phyloP scores from a whole-genome alignment of 306 rosid genomes.

The Dalbergia cochinchinensis region DNA sequence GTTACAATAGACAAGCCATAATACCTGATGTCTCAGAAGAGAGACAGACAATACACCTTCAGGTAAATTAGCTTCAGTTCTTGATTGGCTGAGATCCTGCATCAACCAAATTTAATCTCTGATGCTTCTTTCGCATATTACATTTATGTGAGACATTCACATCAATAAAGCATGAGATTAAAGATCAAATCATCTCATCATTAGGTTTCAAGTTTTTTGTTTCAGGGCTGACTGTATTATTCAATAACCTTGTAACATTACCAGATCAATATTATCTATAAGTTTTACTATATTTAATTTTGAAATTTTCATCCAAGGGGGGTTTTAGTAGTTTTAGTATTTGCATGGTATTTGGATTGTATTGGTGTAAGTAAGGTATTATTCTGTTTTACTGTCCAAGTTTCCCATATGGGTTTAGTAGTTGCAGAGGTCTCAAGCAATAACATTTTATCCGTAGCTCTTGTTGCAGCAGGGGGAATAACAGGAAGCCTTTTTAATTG shows the following conservation, averaged over 20 bases:
- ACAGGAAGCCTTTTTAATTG: background rate
- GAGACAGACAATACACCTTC: slow-evolving; percentile 85
- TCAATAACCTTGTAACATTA: background rate
- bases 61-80: slow-evolving; percentile 72
- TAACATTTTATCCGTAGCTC: background rate
- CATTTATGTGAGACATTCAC: slow-evolving; percentile 12
- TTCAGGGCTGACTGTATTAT: slow-evolving; percentile 7
- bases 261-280: background rate
- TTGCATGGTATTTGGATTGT: background rate
- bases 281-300: slow-evolving; percentile 19
- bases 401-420: slow-evolving; percentile 35
- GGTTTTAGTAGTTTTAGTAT: slow-evolving; percentile 1
- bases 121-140: slow-evolving; percentile 7
- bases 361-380: background rate
- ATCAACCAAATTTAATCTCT: slow-evolving; percentile 48
- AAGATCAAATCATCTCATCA: slow-evolving; percentile 41
- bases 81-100: slow-evolving; percentile 92
- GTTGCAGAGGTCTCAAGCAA: background rate
- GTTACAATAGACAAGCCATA: slow-evolving; percentile 36
- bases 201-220: background rate
- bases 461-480: background rate
- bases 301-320: slow-evolving; percentile 5
- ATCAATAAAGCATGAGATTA: slow-evolving; percentile 34
- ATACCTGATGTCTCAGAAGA: slow-evolving; percentile 96
- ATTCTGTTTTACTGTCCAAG: slow-evolving; percentile 10